Percentiles rank a stretch among this genome's conserved stretches.
Evolutionary conservation across 192 early-diverging fungal species (phyloP).

Genomic region (Backusella tuberculispora): DNA sequence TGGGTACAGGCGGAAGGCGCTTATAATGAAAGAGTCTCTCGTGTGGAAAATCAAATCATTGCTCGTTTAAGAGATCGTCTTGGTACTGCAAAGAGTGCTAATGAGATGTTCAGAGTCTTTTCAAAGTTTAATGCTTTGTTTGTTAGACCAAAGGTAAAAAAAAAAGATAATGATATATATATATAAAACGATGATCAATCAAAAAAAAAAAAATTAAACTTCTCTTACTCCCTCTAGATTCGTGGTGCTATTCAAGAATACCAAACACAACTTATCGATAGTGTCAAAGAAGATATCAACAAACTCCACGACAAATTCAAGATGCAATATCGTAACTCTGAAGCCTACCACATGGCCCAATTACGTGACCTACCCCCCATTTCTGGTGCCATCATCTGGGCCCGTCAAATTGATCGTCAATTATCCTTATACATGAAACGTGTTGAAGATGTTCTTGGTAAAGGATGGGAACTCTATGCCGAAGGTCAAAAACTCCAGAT

Average conservation of each 20-base stretch:
- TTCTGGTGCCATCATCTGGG: conserved; percentile 96
- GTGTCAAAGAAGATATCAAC: conserved; percentile 97
- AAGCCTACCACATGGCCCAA: conserved; percentile 87
- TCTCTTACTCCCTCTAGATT: conserved; percentile 58
- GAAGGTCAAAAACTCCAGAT: conserved; percentile 93
- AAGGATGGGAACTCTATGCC: conserved; percentile 95
- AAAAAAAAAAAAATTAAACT: neutral
- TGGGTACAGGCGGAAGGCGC: conserved; percentile 90
- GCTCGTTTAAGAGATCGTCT: conserved; percentile 89
- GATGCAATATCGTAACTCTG: conserved; percentile 84
- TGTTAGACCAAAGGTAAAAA: conserved; percentile 87
- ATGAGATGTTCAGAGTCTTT: conserved; percentile 99
- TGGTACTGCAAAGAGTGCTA: conserved; percentile 94
- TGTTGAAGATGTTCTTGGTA: conserved; percentile 97
- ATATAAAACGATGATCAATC: neutral
- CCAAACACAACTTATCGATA: conserved; percentile 96
- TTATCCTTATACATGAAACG: conserved; percentile 94
- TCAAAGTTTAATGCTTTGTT: conserved; percentile 99
- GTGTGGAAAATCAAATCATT: conserved; percentile 99
- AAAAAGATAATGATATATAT: neutral
- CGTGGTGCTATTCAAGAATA: conserved; percentile 99
- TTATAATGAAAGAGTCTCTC: conserved; percentile 94
- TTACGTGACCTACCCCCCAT: conserved; percentile 93
- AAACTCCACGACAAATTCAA: conserved; percentile 97
- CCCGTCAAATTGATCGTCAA: conserved; percentile 96